A percentile compares a stretch with the other conserved stretches of the same genome.
Conservation (phyloP, 2,329 filamentous ascomycete genomes). For the Setomelanomma holmii region DNA sequence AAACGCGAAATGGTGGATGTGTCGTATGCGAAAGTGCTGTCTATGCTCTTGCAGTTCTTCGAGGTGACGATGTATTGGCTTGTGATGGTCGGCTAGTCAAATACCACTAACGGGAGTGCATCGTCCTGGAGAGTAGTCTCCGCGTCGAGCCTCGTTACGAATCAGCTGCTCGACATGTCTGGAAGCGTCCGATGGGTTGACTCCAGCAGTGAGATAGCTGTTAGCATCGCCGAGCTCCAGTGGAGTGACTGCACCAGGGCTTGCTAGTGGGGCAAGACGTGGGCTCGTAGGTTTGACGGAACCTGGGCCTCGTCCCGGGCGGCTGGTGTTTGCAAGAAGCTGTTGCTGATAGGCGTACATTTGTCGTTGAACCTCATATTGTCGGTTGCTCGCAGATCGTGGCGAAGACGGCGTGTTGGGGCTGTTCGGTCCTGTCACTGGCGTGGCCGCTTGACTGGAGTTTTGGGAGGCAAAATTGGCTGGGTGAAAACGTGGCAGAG, state of each 20-base stretch:
- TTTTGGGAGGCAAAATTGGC: slow-evolving; percentile 57
- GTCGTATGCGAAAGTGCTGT: too few species aligned
- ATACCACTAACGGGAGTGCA: slow-evolving; percentile 38
- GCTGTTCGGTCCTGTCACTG: slow-evolving; percentile 48
- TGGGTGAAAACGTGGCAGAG: slow-evolving; percentile 60
- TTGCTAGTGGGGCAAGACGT: slow-evolving; percentile 57
- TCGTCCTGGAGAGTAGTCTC: slow-evolving; percentile 41
- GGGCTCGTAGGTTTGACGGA: slow-evolving; percentile 55
- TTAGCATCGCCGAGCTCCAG: slow-evolving; percentile 55
- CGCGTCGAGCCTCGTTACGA: slow-evolving; percentile 50
- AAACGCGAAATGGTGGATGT: slow-evolving; percentile 5
- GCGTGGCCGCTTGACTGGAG: slow-evolving; percentile 47
- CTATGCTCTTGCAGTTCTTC: slow-evolving; percentile 6
- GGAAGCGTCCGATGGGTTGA: slow-evolving; percentile 46
- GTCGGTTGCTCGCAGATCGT: slow-evolving; percentile 47
- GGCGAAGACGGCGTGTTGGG: slow-evolving; percentile 55
- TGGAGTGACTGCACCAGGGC: slow-evolving; percentile 61
- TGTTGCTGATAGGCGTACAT: slow-evolving; percentile 59
- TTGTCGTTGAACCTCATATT: slow-evolving; percentile 59
- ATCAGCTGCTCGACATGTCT: slow-evolving; percentile 57
- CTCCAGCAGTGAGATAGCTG: slow-evolving; percentile 57
- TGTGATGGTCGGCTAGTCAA: slow-evolving; percentile 33
- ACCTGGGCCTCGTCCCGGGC: slow-evolving; percentile 28
- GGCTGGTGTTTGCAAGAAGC: slow-evolving; percentile 41
- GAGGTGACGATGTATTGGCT: slow-evolving; percentile 7